Evolutionary conservation across 2,329 filamentous ascomycete species (phyloP), one percentile per base, ranked within the genome.

Genomic region (Lasiodiplodia citricola): DNA sequence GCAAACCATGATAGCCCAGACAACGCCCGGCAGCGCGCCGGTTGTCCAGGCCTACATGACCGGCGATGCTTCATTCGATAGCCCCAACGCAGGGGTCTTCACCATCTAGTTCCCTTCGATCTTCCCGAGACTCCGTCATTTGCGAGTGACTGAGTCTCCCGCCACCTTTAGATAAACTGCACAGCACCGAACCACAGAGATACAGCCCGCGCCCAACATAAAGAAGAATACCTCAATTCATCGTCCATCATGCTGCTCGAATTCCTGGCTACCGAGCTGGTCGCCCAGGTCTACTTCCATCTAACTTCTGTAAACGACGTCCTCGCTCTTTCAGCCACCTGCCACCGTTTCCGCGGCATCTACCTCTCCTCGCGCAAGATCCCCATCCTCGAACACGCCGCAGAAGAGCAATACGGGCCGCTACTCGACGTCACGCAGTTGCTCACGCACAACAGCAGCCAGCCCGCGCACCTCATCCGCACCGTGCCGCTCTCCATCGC

Each of bases 361-460:
- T 87, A 85, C 72, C 76, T 81, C 21, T 84, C 83, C 13, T 86
- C 85, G 57, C 85, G 85, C 73, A 85, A 85, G 71, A 80, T 89
- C 21, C 73, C 81, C 64, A 87, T 89, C 66, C 83, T 90, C 66
- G 81, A 83, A 69, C 74, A 80, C 63, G 86, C 83, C 31, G 85
- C 85, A 31, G 85, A 89, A 73, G 75, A 78, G 38, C 85, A 90
- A 74, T 87, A 85, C 71, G 87, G 88, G 0, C 88, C 88, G 2
- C 75, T 89, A 16, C 73, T 86, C 68, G 87, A 89, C 74, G 84
- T 87, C 69, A 82, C 87, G 68, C 87, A 89, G 73, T 78, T 90
- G 21, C 79, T 89, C 47, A 90, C 87, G 21, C 85, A 88, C 74
- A 90, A 90, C 71, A 79, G 83, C 51, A 87, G 84, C 69, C 87